Percentiles rank a stretch among this genome's conserved stretches.
Evolutionary conservation across 1,284 basidiomycete genomes (phyloP).

Genomic region (Inonotus hispidus): DNA sequence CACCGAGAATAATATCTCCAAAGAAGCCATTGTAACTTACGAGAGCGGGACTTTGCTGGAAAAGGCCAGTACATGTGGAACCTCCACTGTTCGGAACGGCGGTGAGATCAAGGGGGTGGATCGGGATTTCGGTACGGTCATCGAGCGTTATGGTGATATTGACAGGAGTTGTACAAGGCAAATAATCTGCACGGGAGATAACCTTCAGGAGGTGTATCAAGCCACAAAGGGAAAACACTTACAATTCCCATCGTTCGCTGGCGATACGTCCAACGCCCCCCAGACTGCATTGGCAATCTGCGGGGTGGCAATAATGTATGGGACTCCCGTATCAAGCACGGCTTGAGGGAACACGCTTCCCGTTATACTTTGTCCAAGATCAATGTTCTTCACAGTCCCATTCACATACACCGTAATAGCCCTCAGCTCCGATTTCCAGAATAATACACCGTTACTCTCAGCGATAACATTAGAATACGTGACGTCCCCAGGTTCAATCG

Average conservation of each 20-base stretch:
- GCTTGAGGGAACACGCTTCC: constrained; percentile 46
- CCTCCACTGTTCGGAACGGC: constrained; percentile 34
- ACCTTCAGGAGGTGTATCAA: background rate
- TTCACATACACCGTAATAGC: constrained; percentile 58
- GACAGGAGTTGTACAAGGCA: constrained; percentile 61
- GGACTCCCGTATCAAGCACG: constrained; percentile 64
- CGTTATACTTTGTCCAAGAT: constrained; percentile 31
- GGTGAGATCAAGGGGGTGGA: constrained; percentile 71
- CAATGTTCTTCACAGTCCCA: constrained; percentile 35
- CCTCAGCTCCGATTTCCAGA: constrained; percentile 54
- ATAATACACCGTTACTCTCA: constrained; percentile 37
- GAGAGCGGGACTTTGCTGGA: constrained; percentile 48
- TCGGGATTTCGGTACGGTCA: constrained; percentile 44
- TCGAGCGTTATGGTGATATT: constrained; percentile 65
- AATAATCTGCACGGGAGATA: constrained; percentile 45
- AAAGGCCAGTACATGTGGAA: constrained; percentile 55
- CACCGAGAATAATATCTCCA: constrained; percentile 66
- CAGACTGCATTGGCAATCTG: constrained; percentile 70
- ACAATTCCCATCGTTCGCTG: constrained; percentile 61
- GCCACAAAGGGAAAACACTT: constrained; percentile 24
- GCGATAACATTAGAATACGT: constrained; percentile 43
- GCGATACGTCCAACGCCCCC: constrained; percentile 60
- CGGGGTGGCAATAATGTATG: constrained; percentile 54
- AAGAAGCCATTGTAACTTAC: constrained; percentile 28
- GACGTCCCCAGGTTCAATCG: constrained; percentile 47